A percentile compares a stretch with the other conserved stretches of the same genome.
phyloP scores from a whole-genome alignment of 306 rosid genomes.

The Senna tora region DNA sequence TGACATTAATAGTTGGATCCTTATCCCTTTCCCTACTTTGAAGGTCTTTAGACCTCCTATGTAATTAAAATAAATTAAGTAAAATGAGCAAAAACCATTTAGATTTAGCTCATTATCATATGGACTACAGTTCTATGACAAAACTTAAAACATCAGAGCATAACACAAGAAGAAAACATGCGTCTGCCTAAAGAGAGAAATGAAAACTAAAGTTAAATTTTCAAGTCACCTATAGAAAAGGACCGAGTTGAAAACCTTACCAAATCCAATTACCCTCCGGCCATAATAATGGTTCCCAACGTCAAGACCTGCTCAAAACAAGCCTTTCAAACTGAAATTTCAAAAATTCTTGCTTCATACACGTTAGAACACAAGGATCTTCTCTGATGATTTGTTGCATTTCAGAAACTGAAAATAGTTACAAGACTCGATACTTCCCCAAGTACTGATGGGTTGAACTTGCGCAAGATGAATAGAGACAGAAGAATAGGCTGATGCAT shows the following conservation, averaged over 20 bases:
- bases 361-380: conserved; percentile 21
- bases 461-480: conserved; percentile 37
- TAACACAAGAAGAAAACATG: not conserved
- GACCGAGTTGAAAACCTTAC: not conserved
- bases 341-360: conserved; percentile 5
- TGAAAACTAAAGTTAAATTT: not conserved
- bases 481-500: conserved; percentile 46
- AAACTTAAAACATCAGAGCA: not conserved
- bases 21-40: too few relatives aligned
- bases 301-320: conserved; percentile 7
- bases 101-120: not conserved
- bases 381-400: conserved; percentile 41
- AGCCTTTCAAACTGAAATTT: conserved; percentile 17
- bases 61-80: not conserved
- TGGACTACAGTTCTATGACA: too few relatives aligned
- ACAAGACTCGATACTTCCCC: conserved; percentile 43
- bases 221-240: not conserved
- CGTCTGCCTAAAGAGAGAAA: not conserved
- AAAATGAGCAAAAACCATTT: not conserved
- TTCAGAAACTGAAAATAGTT: conserved; percentile 43
- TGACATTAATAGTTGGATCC: not conserved
- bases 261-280: not conserved
- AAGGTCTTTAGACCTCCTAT: not conserved
- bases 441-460: conserved; percentile 43
- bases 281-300: not conserved